Conservation (phyloP, 2,329 filamentous ascomycete genomes). For the Sphaceloma murrayae region DNA sequence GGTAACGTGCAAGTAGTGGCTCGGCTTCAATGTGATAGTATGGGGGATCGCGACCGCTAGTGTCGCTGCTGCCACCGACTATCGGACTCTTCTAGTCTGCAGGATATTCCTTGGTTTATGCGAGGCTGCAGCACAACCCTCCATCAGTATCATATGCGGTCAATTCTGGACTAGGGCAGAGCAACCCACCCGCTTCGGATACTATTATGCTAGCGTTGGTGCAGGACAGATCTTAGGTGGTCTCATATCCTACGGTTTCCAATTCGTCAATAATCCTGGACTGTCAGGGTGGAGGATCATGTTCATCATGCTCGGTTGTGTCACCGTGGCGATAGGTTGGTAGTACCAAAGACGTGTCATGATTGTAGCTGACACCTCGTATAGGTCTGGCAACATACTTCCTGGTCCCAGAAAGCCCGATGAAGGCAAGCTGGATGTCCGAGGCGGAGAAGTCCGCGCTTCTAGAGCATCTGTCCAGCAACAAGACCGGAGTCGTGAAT, state of each 20-base stretch:
- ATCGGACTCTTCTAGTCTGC: slow-evolving; percentile 37
- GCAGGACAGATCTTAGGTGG: slow-evolving; percentile 48
- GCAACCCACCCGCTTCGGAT: slow-evolving; percentile 52
- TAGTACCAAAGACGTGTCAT: neutral
- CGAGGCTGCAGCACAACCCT: slow-evolving; percentile 42
- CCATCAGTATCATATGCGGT: slow-evolving; percentile 43
- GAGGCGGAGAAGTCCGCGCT: slow-evolving; percentile 43
- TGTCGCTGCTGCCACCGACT: slow-evolving; percentile 39
- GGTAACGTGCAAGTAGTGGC: too few species aligned
- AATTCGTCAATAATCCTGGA: slow-evolving; percentile 31
- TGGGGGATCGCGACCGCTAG: slow-evolving; percentile 39
- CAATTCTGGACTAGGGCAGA: slow-evolving; percentile 37
- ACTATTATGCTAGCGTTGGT: slow-evolving; percentile 56
- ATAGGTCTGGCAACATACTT: neutral
- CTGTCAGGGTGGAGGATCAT: slow-evolving; percentile 18
- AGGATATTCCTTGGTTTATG: slow-evolving; percentile 43
- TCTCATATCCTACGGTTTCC: slow-evolving; percentile 47
- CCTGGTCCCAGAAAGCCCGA: slow-evolving; percentile 55
- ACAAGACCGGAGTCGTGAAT: slow-evolving; percentile 35
- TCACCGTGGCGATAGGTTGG: slow-evolving; percentile 12
- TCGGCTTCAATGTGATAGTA: slow-evolving; percentile 31
- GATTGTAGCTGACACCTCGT: neutral
- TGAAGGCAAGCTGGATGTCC: slow-evolving; percentile 57
- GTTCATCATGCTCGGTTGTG: slow-evolving; percentile 14
- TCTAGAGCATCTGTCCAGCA: slow-evolving; percentile 32